Evolutionary conservation across 148 eudicot genomes (phyloP).

Genomic region (Polygonum maritimum): DNA sequence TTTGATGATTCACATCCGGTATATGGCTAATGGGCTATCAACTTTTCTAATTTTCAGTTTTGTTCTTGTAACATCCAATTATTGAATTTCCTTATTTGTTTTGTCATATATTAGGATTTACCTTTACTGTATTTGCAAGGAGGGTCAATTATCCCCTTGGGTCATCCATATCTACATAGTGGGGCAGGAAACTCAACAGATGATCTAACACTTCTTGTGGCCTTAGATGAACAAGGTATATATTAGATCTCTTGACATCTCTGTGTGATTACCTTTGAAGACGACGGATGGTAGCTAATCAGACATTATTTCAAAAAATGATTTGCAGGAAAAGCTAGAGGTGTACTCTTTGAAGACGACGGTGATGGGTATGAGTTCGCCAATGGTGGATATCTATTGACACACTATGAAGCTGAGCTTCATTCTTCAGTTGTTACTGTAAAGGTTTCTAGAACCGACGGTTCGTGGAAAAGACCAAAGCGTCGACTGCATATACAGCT

Average conservation of each 20-base stretch:
- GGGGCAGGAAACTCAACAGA: constrained; percentile 70
- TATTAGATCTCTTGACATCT: neutral
- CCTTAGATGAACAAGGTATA: constrained; percentile 83
- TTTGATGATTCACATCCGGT: constrained; percentile 98
- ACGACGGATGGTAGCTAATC: neutral
- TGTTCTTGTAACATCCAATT: neutral
- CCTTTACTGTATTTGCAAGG: constrained; percentile 76
- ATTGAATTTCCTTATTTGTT: constrained; percentile 6
- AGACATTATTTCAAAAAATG: neutral
- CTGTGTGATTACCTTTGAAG: neutral
- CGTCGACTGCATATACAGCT: constrained; percentile 71
- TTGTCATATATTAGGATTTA: constrained; percentile 48
- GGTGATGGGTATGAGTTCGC: constrained; percentile 95
- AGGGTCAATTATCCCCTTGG: constrained; percentile 80
- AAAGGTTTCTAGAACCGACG: constrained; percentile 62
- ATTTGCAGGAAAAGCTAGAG: constrained; percentile 84
- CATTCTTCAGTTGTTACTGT: constrained; percentile 64
- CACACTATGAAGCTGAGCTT: constrained; percentile 78
- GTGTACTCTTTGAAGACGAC: constrained; percentile 87
- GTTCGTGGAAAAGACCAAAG: constrained; percentile 74
- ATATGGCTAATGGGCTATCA: constrained; percentile 17
- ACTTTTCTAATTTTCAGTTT: neutral
- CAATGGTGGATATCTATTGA: constrained; percentile 61
- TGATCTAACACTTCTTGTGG: constrained; percentile 75
- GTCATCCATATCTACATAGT: constrained; percentile 68